Base-by-base conservation (phyloP, 257 asterid species). In the Plantago ovata region DNA sequence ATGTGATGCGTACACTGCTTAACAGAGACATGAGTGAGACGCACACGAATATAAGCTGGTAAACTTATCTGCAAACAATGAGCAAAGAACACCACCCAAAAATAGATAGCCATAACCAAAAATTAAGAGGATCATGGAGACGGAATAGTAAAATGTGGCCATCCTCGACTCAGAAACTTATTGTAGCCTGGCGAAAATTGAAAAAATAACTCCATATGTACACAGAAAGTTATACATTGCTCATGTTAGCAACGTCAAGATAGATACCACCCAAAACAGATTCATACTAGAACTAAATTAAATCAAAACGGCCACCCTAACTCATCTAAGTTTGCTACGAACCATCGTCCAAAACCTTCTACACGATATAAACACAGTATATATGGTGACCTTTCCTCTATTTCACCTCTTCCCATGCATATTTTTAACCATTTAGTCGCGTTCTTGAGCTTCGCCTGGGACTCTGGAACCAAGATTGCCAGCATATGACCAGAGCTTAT, bases 401-500 rank as follows among this genome's bases (percentile, higher is more conserved):
- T 39, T 38, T 43, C 63, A 58, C 63, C 51, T 41, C 51, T 60
- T n/a, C 23, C 28, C 11, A 15, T 1, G 64, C 57, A 50, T 39
- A 59, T 43, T 39, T 19, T 38, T 4, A 39, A 70, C 41, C 44
- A 10, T 53, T 81, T 73, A 89, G 68, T 92, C 85, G 2, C 98
- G 88, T 68, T 92, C 98, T 0, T 86, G 91, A 3, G 79, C 92
- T 63, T 79, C 85, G 54, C 89, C 83, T 0, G 86, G 46, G 21
- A 69, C 75, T 73, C 86, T 75, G 50, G 96, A 78, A 53, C 86
- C 86, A 19, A 93, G 86, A 63, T 80, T 80, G 23, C 96, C 96
- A 33, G 96, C 80, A 67, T 82, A 81, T 1, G 96, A 84, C 95
- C 95, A 83, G 41, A 81, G 76, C 62, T 79, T 89, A 38, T 84